These are phyloP conservation scores for Piper longum DNA, from an alignment of 164 flowering plant species.

Conservation along the genomic window DNA sequence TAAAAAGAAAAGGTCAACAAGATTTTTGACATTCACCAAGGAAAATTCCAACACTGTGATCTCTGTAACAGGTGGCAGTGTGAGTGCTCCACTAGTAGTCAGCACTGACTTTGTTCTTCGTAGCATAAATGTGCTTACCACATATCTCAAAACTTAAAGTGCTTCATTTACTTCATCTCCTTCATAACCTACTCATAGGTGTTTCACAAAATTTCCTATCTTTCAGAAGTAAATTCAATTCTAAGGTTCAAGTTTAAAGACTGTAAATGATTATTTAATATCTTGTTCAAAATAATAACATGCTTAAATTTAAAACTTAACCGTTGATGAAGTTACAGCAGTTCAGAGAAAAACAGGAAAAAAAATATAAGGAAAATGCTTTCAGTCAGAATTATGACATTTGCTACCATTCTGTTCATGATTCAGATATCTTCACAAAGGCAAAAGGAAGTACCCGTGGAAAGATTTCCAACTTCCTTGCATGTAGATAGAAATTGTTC, in stretches of 20 bases:
- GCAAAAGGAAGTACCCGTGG: conserved; percentile 24
- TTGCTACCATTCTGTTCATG: background rate
- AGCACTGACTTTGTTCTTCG: conserved; percentile 82
- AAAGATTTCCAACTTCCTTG: conserved; percentile 51
- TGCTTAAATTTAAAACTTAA: too few species aligned
- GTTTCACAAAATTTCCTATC: conserved; percentile 1
- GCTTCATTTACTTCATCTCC: conserved; percentile 25
- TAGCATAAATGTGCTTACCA: conserved; percentile 74
- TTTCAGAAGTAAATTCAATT: conserved; percentile 4
- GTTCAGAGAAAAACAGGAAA: too few species aligned
- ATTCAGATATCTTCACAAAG: background rate
- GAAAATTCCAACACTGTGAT: conserved; percentile 58
- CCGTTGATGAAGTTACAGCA: too few species aligned
- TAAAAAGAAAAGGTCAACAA: background rate
- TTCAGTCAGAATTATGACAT: too few species aligned
- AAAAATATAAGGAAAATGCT: background rate
- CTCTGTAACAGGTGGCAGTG: conserved; percentile 80
- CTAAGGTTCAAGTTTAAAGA: too few species aligned
- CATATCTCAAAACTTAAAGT: conserved; percentile 38
- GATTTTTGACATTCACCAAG: background rate
- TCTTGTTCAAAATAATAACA: too few species aligned
- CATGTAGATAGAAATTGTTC: conserved; percentile 65
- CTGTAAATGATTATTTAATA: too few species aligned
- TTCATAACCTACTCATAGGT: conserved; percentile 27
- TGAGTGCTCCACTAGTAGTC: conserved; percentile 51